Evolutionary conservation across 306 rosid species (phyloP).

Genomic region (Bauhinia variegata): DNA sequence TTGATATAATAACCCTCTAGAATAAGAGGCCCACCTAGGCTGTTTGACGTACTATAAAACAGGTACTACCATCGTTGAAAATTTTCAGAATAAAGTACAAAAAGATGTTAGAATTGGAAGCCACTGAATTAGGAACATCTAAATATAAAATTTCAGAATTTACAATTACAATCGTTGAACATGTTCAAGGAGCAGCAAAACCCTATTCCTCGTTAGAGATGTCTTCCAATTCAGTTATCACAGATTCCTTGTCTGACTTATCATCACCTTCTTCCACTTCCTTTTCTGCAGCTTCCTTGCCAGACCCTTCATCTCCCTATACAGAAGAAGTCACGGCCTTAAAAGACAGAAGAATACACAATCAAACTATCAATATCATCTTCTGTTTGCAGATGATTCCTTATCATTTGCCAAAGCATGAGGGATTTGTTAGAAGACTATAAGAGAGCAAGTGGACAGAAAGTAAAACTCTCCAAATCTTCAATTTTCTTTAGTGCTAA

Average conservation of each 20-base stretch:
- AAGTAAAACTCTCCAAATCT: too few relatives aligned
- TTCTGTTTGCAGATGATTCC: too few relatives aligned
- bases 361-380: too few relatives aligned
- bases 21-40: not conserved
- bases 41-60: not conserved
- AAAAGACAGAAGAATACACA: not conserved
- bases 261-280: constrained; percentile 54
- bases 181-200: not conserved
- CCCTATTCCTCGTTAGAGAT: constrained; percentile 62
- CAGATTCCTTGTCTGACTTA: constrained; percentile 54
- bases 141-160: too few relatives aligned
- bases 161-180: constrained; percentile 31
- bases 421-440: too few relatives aligned
- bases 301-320: constrained; percentile 58
- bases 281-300: constrained; percentile 46
- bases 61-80: not conserved
- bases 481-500: too few relatives aligned
- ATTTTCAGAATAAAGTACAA: too few relatives aligned
- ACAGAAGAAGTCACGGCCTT: not conserved
- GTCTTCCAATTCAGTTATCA: constrained; percentile 49
- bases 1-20: too few relatives aligned
- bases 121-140: too few relatives aligned
- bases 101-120: too few relatives aligned
- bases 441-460: too few relatives aligned
- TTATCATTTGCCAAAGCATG: too few relatives aligned